Evolutionary conservation across 2,329 filamentous ascomycete species (phyloP), one percentile per base, ranked within the genome.

Genomic region (Trichoderma sp.): DNA sequence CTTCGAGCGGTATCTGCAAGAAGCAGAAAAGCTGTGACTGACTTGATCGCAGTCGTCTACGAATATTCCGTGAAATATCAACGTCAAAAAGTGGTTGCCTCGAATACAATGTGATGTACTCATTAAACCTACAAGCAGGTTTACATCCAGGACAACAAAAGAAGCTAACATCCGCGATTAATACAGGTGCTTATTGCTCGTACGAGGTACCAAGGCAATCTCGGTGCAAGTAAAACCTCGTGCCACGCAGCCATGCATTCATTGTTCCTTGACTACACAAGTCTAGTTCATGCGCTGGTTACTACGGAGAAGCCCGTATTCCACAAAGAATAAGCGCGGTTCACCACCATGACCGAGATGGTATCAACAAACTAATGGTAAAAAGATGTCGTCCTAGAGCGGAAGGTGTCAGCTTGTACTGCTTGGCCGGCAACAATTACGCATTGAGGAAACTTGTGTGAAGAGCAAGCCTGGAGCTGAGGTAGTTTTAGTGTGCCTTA

Each of bases 351-450:
- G 17, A 26, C 7, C 13, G 64, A 55, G 64, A 67, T 39, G 20
- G 32, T 53, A 67, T 58, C 32, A 43, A 30, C 6, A 23, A 32
- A 32, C 30, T 32, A 32, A 43, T 43, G 15, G 32, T 23, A 36
- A 12, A 26, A 67, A 58, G 50, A 67, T 57, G 23, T 36, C 13
- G n/a, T 57, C 50, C 64, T 12, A 43, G 20, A 67, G 50, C 20
- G 64, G 64, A 67, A 67, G 64, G 50, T 57, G 64, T 39, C 32
- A 43, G 64, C 32, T 55, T 66, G 20, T 62, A 17, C n/a, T 34
- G 47, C 32, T 67, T 57, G 64, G 28, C 12, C 11, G 20, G 15
- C 28, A 55, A 28, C 47, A 23, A 36, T 6, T 6, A 36, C 15
- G n/a, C 20, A 23, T 13, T 43, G 7, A 43, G 6, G 20, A 28